phyloP scores from a whole-genome alignment of 176 grass and related monocot species.

The Poa annua region DNA sequence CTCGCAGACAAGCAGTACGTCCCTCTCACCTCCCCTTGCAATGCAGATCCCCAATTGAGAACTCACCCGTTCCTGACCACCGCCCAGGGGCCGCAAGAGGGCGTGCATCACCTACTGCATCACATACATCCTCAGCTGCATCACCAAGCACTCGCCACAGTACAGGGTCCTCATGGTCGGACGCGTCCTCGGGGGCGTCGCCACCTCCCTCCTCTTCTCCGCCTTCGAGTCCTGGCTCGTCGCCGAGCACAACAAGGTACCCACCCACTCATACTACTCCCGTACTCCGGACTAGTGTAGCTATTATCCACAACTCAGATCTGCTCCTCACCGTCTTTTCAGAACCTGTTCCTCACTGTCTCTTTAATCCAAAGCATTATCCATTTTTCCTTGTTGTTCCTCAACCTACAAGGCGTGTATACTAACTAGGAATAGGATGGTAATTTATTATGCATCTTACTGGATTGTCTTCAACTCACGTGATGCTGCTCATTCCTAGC shows the following conservation, averaged over 20 bases:
- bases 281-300: background rate
- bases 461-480: background rate
- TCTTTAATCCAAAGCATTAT: background rate
- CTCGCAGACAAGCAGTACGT: constrained; percentile 92
- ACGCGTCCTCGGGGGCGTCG: constrained; percentile 72
- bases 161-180: constrained; percentile 91
- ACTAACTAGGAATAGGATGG: no score
- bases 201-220: constrained; percentile 95
- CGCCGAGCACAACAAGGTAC: constrained; percentile 97
- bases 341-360: background rate
- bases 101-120: constrained; percentile 96
- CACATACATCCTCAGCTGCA: constrained; percentile 93
- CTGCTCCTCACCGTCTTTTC: constrained; percentile 13
- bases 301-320: constrained; percentile 33
- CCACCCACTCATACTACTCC: constrained; percentile 11
- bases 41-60: background rate
- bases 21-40: background rate
- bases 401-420: background rate
- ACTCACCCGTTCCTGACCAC: background rate
- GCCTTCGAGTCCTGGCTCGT: constrained; percentile 99
- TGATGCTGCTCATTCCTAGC: constrained; percentile 9
- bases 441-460: no score
- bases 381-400: background rate
- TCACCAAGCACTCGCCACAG: constrained; percentile 92
- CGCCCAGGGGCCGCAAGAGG: constrained; percentile 77